Evolutionary conservation across 129 eudicot genomes (phyloP).

Genomic region (Tagetes patula): DNA sequence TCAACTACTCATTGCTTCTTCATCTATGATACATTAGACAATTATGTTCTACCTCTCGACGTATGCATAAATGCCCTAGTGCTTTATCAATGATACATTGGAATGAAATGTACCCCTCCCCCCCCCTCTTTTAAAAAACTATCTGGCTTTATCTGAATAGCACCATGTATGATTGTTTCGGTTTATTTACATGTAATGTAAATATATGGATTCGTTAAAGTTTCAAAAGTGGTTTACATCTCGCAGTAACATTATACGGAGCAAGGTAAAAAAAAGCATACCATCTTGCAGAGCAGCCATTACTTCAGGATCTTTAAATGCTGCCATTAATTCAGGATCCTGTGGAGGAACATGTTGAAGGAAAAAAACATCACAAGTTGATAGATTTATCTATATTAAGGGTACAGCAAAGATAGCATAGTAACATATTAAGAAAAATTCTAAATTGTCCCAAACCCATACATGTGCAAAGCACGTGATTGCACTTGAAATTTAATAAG

Average conservation of each 20-base stretch:
- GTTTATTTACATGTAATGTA: not conserved
- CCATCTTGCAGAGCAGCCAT: conserved; percentile 99
- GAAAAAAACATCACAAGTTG: conserved; percentile 1
- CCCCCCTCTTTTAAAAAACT: no score
- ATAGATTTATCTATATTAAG: not conserved
- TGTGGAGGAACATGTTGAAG: conserved; percentile 23
- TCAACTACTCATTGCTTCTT: no score
- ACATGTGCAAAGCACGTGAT: not conserved
- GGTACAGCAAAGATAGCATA: not conserved
- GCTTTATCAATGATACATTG: no score
- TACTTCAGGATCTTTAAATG: conserved; percentile 92
- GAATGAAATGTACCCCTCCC: no score
- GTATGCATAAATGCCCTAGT: no score
- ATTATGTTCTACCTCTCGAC: no score
- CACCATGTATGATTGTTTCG: no score
- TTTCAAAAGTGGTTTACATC: not conserved
- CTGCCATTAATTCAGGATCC: conserved; percentile 98
- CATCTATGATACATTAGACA: no score
- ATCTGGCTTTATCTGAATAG: no score
- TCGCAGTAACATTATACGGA: not conserved
- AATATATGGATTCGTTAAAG: not conserved
- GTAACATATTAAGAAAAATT: not conserved
- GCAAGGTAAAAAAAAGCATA: conserved; percentile 24
- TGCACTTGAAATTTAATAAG: not conserved
- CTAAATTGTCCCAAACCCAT: not conserved